A percentile compares a stretch with the other conserved stretches of the same genome.
phyloP scores from a whole-genome alignment of 2,329 filamentous ascomycete species.

The Cercospora berteroae region DNA sequence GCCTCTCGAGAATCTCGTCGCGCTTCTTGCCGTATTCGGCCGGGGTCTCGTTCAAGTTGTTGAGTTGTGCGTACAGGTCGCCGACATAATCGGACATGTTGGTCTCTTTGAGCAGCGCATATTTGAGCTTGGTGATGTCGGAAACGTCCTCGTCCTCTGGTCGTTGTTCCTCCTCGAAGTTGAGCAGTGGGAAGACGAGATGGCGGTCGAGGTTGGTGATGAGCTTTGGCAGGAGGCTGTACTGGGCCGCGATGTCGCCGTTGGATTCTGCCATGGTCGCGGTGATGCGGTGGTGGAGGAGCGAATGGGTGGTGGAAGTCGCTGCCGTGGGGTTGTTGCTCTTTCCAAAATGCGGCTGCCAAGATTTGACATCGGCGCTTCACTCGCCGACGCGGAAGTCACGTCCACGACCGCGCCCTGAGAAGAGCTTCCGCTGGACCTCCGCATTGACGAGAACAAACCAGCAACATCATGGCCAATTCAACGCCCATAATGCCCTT shows the following conservation, averaged over 20 bases:
- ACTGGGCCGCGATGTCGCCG: slow-evolving; percentile 50
- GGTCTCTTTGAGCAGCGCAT: slow-evolving; percentile 89
- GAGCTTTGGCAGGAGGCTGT: slow-evolving; percentile 83
- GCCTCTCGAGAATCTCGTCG: slow-evolving; percentile 78
- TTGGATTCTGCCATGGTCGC: slow-evolving; percentile 42
- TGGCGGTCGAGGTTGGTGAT: slow-evolving; percentile 92
- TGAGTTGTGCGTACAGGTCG: slow-evolving; percentile 83
- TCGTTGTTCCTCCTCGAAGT: slow-evolving; percentile 79
- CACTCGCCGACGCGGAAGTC: slow-evolving; percentile 2
- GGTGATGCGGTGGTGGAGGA: slow-evolving; percentile 12
- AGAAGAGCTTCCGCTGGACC: neutral
- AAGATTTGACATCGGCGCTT: slow-evolving; percentile 15
- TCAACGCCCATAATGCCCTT: slow-evolving; percentile 41
- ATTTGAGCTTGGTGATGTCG: slow-evolving; percentile 82
- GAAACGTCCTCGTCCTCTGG: slow-evolving; percentile 72
- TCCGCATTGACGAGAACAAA: slow-evolving; percentile 7
- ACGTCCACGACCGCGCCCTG: neutral
- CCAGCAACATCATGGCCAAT: slow-evolving; percentile 36
- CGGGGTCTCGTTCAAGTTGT: slow-evolving; percentile 73
- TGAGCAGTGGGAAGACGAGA: slow-evolving; percentile 91
- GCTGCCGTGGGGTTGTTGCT: neutral
- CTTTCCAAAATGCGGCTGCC: slow-evolving; percentile 9
- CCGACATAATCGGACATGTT: slow-evolving; percentile 99
- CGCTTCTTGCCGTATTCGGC: slow-evolving; percentile 85
- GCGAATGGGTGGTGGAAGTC: neutral